phyloP scores from a whole-genome alignment of 2,329 filamentous ascomycete species.

The Ceratocystis diversiconidia region DNA sequence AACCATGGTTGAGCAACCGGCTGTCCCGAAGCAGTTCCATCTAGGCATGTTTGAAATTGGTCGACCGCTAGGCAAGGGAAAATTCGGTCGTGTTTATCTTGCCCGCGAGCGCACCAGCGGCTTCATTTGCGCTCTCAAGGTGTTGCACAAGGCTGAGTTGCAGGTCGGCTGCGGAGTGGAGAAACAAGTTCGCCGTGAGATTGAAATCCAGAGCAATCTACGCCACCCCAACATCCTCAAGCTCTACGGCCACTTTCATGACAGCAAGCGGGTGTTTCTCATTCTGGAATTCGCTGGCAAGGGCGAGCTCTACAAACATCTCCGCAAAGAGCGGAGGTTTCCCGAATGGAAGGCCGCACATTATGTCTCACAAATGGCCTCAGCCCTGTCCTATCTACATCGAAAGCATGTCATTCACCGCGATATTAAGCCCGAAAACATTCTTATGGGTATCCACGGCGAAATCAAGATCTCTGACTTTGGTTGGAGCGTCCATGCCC shows the following conservation, averaged over 20 bases:
- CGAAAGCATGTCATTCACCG: slow-evolving; percentile 96
- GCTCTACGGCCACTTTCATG: slow-evolving; percentile 78
- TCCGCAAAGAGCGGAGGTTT: slow-evolving; percentile 64
- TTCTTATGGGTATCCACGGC: slow-evolving; percentile 86
- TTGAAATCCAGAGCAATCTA: slow-evolving; percentile 80
- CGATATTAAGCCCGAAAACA: slow-evolving; percentile 97
- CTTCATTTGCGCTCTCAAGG: slow-evolving; percentile 77
- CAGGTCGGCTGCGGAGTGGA: slow-evolving; percentile 58
- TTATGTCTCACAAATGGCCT: slow-evolving; percentile 84
- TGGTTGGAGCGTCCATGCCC: slow-evolving; percentile 95
- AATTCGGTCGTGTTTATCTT: slow-evolving; percentile 76
- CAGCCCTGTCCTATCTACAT: slow-evolving; percentile 76
- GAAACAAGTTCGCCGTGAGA: slow-evolving; percentile 75
- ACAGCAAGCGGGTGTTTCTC: slow-evolving; percentile 73
- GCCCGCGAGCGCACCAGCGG: slow-evolving; percentile 64
- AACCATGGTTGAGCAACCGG: slow-evolving; percentile 42
- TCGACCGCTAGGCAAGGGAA: slow-evolving; percentile 71
- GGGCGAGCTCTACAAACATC: slow-evolving; percentile 78
- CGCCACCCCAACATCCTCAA: slow-evolving; percentile 75
- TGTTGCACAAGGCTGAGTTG: slow-evolving; percentile 71
- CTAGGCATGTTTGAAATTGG: slow-evolving; percentile 92
- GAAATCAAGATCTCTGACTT: slow-evolving; percentile 99
- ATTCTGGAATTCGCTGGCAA: slow-evolving; percentile 78
- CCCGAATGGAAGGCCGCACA: slow-evolving; percentile 76
- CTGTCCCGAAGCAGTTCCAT: slow-evolving; percentile 54